These are phyloP conservation scores for Torulaspora gathmanii DNA, from an alignment of 805 yeast genomes.

Conservation along the genomic window DNA sequence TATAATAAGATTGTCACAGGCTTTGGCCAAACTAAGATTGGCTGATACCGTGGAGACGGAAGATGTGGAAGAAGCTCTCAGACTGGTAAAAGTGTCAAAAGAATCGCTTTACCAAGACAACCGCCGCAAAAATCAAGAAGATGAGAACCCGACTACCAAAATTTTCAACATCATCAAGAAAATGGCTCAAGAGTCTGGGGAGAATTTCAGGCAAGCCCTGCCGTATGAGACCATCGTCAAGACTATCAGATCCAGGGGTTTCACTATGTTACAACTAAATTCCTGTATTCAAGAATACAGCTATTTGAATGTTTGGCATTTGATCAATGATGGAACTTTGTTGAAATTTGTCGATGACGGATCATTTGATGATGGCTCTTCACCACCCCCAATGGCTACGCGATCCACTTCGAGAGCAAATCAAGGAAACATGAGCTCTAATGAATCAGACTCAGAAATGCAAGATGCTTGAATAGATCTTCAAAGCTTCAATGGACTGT, in stretches of 20 bases:
- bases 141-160: constrained; percentile 60
- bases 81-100: constrained; percentile 83
- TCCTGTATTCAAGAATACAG: constrained; percentile 74
- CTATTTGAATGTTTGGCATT: constrained; percentile 69
- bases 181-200: constrained; percentile 44
- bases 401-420: neutral
- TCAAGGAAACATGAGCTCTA: neutral
- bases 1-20: constrained; percentile 88
- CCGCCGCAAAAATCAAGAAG: constrained; percentile 47
- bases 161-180: constrained; percentile 67
- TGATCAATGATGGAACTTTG: constrained; percentile 62
- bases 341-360: constrained; percentile 52
- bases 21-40: constrained; percentile 84
- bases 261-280: constrained; percentile 69
- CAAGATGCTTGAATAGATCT: constrained; percentile 3
- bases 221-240: constrained; percentile 50
- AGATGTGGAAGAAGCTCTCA: constrained; percentile 94
- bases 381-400: neutral
- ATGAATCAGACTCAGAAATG: constrained; percentile 9
- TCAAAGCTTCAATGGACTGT: neutral
- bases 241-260: constrained; percentile 73
- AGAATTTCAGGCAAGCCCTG: constrained; percentile 33
- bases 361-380: constrained; percentile 20
- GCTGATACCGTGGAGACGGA: constrained; percentile 61
- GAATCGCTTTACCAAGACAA: constrained; percentile 63